Conservation (phyloP, 2,329 filamentous ascomycete species). For the Stagonosporopsis cucurbitacearum region DNA sequence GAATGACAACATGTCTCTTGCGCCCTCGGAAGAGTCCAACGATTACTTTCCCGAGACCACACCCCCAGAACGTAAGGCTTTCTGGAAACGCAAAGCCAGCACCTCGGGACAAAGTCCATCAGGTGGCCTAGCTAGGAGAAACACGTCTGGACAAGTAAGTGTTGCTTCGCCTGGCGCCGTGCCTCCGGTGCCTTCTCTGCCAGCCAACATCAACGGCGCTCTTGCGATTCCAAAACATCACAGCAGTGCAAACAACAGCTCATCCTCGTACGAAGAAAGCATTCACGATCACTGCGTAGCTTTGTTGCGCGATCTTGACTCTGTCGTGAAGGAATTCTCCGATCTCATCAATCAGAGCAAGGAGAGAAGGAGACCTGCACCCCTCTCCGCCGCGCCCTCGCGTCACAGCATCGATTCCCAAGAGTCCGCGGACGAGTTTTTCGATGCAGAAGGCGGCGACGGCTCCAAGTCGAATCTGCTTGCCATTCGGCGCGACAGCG, state of each 20-base stretch:
- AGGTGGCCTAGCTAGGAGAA: slow-evolving; percentile 53
- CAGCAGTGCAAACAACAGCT: slow-evolving; percentile 35
- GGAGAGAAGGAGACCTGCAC: slow-evolving; percentile 67
- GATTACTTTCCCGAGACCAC: slow-evolving; percentile 61
- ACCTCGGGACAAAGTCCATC: slow-evolving; percentile 52
- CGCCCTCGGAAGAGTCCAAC: slow-evolving; percentile 57
- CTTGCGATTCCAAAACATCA: slow-evolving; percentile 48
- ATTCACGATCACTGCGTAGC: slow-evolving; percentile 84
- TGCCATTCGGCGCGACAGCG: slow-evolving; percentile 72
- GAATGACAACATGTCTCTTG: slow-evolving; percentile 45
- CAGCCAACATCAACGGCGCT: slow-evolving; percentile 40
- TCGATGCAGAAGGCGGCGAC: slow-evolving; percentile 75
- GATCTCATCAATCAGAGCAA: slow-evolving; percentile 79
- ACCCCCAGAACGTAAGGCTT: slow-evolving; percentile 68
- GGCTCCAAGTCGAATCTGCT: slow-evolving; percentile 67
- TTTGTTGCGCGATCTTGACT: slow-evolving; percentile 83
- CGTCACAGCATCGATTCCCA: slow-evolving; percentile 80
- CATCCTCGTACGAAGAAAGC: slow-evolving; percentile 63
- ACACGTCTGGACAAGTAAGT: slow-evolving; percentile 61
- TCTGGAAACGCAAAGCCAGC: slow-evolving; percentile 91
- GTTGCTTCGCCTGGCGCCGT: slow-evolving; percentile 53
- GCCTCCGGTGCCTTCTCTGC: slow-evolving; percentile 46
- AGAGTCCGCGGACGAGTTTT: slow-evolving; percentile 82
- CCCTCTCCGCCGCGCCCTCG: slow-evolving; percentile 51
- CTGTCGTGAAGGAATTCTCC: slow-evolving; percentile 82